Base-by-base conservation (phyloP, 129 eudicot species). In the Saposhnikovia divaricata region DNA sequence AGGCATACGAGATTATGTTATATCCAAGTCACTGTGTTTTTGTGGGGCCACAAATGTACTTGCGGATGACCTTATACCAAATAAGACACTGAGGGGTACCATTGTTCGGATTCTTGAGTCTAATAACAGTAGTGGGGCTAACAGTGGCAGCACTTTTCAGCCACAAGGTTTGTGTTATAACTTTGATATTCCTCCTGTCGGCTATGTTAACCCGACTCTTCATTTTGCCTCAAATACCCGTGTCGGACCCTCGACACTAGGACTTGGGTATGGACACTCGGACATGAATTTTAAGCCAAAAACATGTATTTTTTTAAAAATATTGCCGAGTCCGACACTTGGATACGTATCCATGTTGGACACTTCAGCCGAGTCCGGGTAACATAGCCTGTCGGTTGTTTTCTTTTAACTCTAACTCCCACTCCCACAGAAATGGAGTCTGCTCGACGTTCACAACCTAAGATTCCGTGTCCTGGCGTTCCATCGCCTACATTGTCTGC, bases 31-130 rank as follows among this genome's bases (percentile, higher is more conserved):
- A 12, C 70, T 83, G 78, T 89, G 93, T 70, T 84, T 87, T 34
- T 89, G 93, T 85, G 93, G 90, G 77, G 87, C 85, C 73, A 84
- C 83, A 63, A 80, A 83, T 77, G 45, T 89, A 69, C 90, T 83
- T 18, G 93, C 89, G 0, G 90, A 89, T 79, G 84, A 89, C 75
- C 90, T 89, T 63, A 78, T 89, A 74, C 90, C 93, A 21, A 89
- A 89, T 76, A 84, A 82, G 79, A 89, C 93, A 2, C 46, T 89
- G 38, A 80, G 93, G 78, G 90, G 79, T 75, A 87, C 93, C 48
- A 89, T 89, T 18, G 85, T 78, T 39, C 88, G 89, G 9, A 85
- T 84, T 39, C 68, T 87, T 48, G 90, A 89, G 77, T 87, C 89
- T 70, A 85, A 84, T 81, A 87, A 81, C 46, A 79, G 85, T 69